Evolutionary conservation across 768 basidiomycete genomes (phyloP), one percentile per base, ranked within the genome.

Genomic region (Hebeloma cylindrosporum): DNA sequence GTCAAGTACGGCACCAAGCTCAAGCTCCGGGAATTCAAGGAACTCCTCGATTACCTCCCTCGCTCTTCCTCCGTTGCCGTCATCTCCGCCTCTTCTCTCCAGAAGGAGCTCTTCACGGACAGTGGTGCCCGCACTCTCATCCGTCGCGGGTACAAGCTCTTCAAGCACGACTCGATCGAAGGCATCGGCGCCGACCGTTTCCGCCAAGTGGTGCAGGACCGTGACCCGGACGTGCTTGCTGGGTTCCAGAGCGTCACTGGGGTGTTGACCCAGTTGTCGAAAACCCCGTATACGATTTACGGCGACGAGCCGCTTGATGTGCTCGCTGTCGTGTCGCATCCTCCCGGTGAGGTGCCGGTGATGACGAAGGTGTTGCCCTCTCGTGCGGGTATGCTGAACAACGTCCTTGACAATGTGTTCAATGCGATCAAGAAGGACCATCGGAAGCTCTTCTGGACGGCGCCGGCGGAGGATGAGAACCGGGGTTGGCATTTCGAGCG

Each of bases 1-100:
- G 95, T 99, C 66, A 96, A 96, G 65, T 97, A 83, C 63, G 96
- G 95, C 49, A 98, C 95, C 52, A 99, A 99, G 68, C 88, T 99
- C 66, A 98, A 98, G 71, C 79, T 99, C 45, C 87, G 96, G 52
- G 95, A 98, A 66, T 97, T 99, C 78, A 99, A 99, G 71, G 96
- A 98, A 60, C 84, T 99, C 42, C 81, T 99, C 32, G 96, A 98
- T 62, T 87, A 94, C 70, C 91, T 98, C 51, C 96, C 96, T 11
- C 93, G 96, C 47, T 88, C 96, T 3, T 96, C 95, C 13, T 97
- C 94, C 28, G 96, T 99, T 40, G 95, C 96, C 54, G 93, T 99
- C 69, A 99, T 99, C 69, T 91, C 90, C 38, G 83, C 93, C 39
- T 77, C 89, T 50, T 82, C 83, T 56, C 79, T 99, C 28, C 96